Evolutionary conservation across 2,329 filamentous ascomycete species (phyloP).

Genomic region (Venturia oleaginea): DNA sequence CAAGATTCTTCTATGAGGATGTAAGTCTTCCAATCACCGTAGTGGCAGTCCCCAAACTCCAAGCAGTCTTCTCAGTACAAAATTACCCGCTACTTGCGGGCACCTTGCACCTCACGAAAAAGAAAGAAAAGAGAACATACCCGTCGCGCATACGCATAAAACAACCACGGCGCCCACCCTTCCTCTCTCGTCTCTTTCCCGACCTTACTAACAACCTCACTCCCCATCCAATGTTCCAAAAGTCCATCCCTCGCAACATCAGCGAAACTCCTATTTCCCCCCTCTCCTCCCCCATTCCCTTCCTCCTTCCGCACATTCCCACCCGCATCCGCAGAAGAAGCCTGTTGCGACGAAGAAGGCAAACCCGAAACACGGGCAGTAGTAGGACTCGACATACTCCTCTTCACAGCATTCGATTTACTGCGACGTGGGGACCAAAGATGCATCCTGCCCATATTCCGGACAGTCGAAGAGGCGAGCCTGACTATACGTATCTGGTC

Average conservation of each 20-base stretch:
- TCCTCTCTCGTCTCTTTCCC: background rate
- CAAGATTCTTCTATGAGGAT: background rate
- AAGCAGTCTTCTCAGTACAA: no score
- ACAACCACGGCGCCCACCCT: constrained; percentile 7
- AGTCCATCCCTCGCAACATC: constrained; percentile 4
- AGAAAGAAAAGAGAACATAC: background rate
- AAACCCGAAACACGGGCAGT: background rate
- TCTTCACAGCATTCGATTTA: background rate
- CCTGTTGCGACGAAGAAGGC: background rate
- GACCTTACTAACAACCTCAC: background rate
- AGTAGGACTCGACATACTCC: constrained; percentile 5
- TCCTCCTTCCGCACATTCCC: background rate
- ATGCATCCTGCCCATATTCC: background rate
- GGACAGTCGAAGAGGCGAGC: no score
- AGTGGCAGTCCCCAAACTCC: no score
- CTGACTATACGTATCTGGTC: no score
- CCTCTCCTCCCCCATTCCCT: background rate
- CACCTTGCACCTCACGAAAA: no score
- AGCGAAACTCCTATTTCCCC: background rate
- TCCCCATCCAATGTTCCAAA: background rate
- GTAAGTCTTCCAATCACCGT: no score
- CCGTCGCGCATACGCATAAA: constrained; percentile 13
- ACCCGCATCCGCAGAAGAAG: background rate
- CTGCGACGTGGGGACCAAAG: background rate
- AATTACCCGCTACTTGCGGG: no score